A percentile compares a stretch with the other conserved stretches of the same genome.
Evolutionary conservation across 2,329 filamentous ascomycete genomes (phyloP).

Genomic region (Hypoxylon sp.): DNA sequence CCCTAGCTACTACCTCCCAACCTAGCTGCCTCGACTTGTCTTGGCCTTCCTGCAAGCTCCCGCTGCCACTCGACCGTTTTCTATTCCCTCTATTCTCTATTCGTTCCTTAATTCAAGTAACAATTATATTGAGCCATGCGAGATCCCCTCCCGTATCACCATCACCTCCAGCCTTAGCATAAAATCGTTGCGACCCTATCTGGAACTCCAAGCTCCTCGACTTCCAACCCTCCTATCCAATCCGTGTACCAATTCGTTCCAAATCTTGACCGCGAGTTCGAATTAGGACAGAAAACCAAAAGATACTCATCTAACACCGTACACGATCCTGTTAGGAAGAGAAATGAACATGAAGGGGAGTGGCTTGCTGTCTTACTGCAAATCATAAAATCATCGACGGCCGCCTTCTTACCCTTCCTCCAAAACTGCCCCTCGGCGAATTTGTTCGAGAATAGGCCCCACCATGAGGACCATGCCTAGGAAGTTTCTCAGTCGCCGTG

Average conservation of each 20-base stretch:
- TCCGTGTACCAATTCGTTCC: constrained; percentile 2
- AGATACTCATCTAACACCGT: constrained; percentile 1
- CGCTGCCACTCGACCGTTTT: constrained; percentile 27
- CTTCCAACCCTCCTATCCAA: constrained; percentile 1
- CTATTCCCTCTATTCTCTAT: constrained; percentile 6
- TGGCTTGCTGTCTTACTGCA: constrained; percentile 21
- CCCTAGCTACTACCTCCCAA: constrained; percentile 5
- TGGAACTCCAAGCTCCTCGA: constrained; percentile 11
- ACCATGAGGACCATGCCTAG: constrained; percentile 67
- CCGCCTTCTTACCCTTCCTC: constrained; percentile 18
- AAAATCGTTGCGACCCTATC: constrained; percentile 15
- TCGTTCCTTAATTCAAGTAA: constrained; percentile 4
- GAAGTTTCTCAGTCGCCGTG: constrained; percentile 77
- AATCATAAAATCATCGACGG: constrained; percentile 31
- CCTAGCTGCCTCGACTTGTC: constrained; percentile 25
- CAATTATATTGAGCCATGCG: constrained; percentile 33
- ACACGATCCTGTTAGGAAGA: constrained; percentile 13
- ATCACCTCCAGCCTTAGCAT: constrained; percentile 37
- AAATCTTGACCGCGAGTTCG: constrained; percentile 12
- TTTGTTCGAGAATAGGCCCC: constrained; percentile 36
- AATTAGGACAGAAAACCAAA: constrained; percentile 11
- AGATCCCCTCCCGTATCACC: constrained; percentile 32
- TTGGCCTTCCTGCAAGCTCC: constrained; percentile 39
- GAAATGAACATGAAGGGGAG: constrained; percentile 33
- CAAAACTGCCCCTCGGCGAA: constrained; percentile 26